Evolutionary conservation across 2,329 filamentous ascomycete species (phyloP).

Genomic region (Epichloe coenophiala): DNA sequence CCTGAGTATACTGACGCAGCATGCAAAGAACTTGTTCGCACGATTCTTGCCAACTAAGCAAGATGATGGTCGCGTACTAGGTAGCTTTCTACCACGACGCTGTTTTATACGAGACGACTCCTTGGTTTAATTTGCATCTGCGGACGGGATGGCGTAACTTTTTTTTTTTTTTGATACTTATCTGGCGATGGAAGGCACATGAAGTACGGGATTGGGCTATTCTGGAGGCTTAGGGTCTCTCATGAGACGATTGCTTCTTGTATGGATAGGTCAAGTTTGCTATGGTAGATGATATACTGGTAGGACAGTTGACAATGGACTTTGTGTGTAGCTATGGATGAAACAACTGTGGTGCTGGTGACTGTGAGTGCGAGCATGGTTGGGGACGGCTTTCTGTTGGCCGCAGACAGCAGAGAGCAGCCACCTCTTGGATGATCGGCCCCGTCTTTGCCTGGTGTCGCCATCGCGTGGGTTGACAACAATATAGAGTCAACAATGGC

Average conservation of each 20-base stretch:
- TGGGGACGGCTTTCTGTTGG: too few species aligned
- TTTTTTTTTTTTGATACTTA: conserved; percentile 8
- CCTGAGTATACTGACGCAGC: conserved; percentile 4
- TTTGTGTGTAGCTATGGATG: background rate
- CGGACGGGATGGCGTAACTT: conserved; percentile 4
- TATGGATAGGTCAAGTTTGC: conserved; percentile 3
- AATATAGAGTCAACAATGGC: background rate
- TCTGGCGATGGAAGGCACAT: background rate
- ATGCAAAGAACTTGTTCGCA: conserved; percentile 63
- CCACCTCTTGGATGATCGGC: too few species aligned
- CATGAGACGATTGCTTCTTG: background rate
- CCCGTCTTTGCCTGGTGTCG: too few species aligned
- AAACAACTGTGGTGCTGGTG: too few species aligned
- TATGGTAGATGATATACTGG: background rate
- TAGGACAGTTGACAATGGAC: background rate
- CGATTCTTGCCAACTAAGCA: conserved; percentile 67
- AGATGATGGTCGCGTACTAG: background rate
- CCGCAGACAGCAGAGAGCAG: too few species aligned
- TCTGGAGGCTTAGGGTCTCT: background rate
- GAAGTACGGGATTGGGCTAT: background rate
- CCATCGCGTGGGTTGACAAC: background rate
- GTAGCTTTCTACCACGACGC: background rate
- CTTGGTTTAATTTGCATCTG: conserved; percentile 1
- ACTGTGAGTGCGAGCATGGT: too few species aligned
- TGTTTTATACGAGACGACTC: conserved; percentile 7